These are phyloP conservation scores for Mallotus nudiflorus DNA, from an alignment of 345 rosid genomes.

Conservation along the genomic window DNA sequence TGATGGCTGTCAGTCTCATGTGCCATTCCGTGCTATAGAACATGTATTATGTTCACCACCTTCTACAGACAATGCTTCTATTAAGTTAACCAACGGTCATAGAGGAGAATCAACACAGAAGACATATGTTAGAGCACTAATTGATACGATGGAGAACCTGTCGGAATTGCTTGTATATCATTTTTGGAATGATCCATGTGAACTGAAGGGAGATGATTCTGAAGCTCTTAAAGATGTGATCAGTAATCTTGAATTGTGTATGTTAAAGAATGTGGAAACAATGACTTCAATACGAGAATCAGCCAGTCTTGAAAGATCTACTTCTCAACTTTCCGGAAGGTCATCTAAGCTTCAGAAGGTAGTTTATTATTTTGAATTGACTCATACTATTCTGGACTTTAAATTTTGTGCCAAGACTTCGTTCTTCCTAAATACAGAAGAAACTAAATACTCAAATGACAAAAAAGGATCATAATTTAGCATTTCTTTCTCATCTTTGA, in stretches of 20 bases:
- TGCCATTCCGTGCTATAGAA: slow-evolving; percentile 38
- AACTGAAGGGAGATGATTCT: slow-evolving; percentile 52
- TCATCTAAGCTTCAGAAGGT: slow-evolving; percentile 49
- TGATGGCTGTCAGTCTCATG: slow-evolving; percentile 38
- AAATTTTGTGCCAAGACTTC: background rate
- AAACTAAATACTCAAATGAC: no score
- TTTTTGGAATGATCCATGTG: slow-evolving; percentile 50
- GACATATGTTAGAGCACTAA: slow-evolving; percentile 35
- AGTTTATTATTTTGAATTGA: slow-evolving; percentile 13
- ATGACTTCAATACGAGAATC: slow-evolving; percentile 34
- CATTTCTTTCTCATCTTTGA: no score
- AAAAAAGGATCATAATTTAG: no score
- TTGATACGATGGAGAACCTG: slow-evolving; percentile 59
- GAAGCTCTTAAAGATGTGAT: slow-evolving; percentile 58
- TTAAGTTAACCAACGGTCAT: slow-evolving; percentile 22
- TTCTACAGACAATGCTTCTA: slow-evolving; percentile 35
- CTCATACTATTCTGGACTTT: background rate
- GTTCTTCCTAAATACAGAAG: background rate
- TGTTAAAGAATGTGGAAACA: slow-evolving; percentile 37
- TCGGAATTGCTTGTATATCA: slow-evolving; percentile 71
- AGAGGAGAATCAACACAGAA: slow-evolving; percentile 29
- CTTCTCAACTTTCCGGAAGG: slow-evolving; percentile 25
- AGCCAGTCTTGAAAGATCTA: slow-evolving; percentile 19
- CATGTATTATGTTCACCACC: slow-evolving; percentile 37
- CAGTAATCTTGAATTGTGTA: slow-evolving; percentile 55